Evolutionary conservation across 192 early-diverging fungal genomes (phyloP).

Genomic region (Funneliformis mosseae): DNA sequence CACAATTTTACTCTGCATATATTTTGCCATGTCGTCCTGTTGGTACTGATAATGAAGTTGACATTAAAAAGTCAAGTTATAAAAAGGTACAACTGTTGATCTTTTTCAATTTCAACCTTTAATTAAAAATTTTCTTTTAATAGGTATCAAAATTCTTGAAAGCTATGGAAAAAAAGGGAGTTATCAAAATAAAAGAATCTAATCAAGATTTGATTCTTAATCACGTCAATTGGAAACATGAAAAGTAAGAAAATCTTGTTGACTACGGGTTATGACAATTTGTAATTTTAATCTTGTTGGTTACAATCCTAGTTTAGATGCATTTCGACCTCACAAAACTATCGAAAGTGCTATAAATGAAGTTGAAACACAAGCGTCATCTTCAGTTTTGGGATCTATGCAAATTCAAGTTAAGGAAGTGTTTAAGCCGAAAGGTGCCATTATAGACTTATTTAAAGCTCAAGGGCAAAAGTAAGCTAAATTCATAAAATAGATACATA

Average conservation of each 20-base stretch:
- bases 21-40: conserved; percentile 69
- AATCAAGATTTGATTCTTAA: conserved; percentile 63
- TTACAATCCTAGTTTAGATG: conserved; percentile 30
- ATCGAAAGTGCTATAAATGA: conserved; percentile 39
- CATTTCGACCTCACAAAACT: conserved; percentile 38
- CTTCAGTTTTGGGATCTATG: conserved; percentile 14
- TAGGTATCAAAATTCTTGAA: conserved; percentile 83
- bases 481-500: not conserved
- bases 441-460: conserved; percentile 57
- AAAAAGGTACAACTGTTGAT: conserved; percentile 61
- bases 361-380: conserved; percentile 33
- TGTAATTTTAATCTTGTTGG: not conserved
- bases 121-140: not conserved
- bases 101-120: not conserved
- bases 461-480: conserved; percentile 34
- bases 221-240: conserved; percentile 64
- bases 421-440: conserved; percentile 52
- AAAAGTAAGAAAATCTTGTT: conserved; percentile 44
- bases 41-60: conserved; percentile 57
- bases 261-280: too few species aligned
- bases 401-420: conserved; percentile 54
- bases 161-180: conserved; percentile 80
- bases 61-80: conserved; percentile 82
- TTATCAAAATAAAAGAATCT: conserved; percentile 81
- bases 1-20: conserved; percentile 75